Evolutionary conservation across 2,329 filamentous ascomycete species (phyloP).

Genomic region (Sordariomycetes sp.): DNA sequence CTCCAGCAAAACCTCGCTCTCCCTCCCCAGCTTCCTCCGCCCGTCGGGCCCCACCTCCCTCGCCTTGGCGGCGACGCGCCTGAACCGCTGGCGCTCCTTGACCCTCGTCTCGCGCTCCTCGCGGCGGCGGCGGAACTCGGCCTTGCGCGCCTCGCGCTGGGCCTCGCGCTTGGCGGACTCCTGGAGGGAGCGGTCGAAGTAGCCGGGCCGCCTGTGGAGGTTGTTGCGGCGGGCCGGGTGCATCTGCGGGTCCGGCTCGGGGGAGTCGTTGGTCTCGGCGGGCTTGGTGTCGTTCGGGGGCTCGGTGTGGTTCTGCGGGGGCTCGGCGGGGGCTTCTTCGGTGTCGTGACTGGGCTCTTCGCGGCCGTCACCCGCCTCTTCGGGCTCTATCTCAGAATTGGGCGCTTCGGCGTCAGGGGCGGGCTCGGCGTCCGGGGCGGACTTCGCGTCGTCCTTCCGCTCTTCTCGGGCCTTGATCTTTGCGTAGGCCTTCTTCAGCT

Average conservation of each 20-base stretch:
- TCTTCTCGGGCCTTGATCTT: conserved; percentile 57
- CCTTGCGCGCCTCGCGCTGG: conserved; percentile 25
- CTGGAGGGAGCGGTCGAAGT: conserved; percentile 45
- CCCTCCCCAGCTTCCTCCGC: conserved; percentile 69
- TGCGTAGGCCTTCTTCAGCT: conserved; percentile 83
- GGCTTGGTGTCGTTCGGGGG: background rate
- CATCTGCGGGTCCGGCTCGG: conserved; percentile 6
- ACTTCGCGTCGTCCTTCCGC: background rate
- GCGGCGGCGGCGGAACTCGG: conserved; percentile 34
- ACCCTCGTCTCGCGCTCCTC: conserved; percentile 55
- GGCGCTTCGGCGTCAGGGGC: background rate
- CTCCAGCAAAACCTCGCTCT: conserved; percentile 68
- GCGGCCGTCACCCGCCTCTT: background rate
- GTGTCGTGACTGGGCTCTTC: conserved; percentile 5
- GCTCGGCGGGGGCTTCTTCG: background rate
- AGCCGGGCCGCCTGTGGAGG: conserved; percentile 27
- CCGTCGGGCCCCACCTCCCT: conserved; percentile 56
- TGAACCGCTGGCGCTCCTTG: conserved; percentile 54
- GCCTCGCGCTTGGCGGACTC: conserved; percentile 31
- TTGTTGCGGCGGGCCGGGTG: background rate
- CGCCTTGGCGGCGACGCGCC: conserved; percentile 63
- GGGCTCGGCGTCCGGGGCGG: background rate
- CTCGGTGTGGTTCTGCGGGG: background rate
- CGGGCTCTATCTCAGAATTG: background rate
- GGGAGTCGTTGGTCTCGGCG: conserved; percentile 7